Evolutionary conservation across 2,329 filamentous ascomycete genomes (phyloP), one percentile per base, ranked within the genome.

Genomic region (Rhynchosporium secalis): DNA sequence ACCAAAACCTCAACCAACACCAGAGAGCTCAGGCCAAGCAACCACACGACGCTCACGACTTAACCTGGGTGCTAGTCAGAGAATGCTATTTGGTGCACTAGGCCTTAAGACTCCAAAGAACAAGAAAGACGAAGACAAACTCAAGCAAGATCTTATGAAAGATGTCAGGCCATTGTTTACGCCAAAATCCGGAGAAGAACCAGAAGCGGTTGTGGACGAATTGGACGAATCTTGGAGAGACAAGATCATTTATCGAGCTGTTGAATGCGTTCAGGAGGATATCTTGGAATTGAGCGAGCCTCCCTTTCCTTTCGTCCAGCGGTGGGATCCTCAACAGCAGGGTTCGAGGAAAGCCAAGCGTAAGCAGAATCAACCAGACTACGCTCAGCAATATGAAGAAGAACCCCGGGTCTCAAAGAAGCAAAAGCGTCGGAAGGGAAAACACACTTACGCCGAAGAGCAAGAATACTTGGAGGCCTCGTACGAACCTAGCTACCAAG

Each of bases 301-400:
- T 0, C 91, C 93, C 0, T 97, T 96, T 71, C 93, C 93, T 0
- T 97, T 97, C 74, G 80, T 90, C 15, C 92, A 97, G 74, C 84
- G 90, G 52, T 97, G 93, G 94, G 91, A 96, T 75, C 83, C 85
- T 3, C 88, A 92, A 64, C 90, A 93, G 70, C 81, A 84, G 73
- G 67, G 70, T 40, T 66, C 65, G 15, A 77, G 78, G 66, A 76
- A 75, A 48, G 75, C 75, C 43, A 84, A 80, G 65, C 76, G 78
- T 59, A 87, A 87, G 72, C 78, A 80, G 59, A 73, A 76, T 49
- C 75, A 78, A 55, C 75, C 67, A 58, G 66, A 71, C 33, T 75
- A 80, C 43, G 46, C 72, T 2, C 74, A 79, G 20, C 79, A 74
- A 56, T 76, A 81, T 58, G 70, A 79, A 6, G 74, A 78, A 4